These are phyloP conservation scores for Suhomyces anneliseae DNA, from an alignment of 1,139 yeast genomes.

Conservation along the genomic window DNA sequence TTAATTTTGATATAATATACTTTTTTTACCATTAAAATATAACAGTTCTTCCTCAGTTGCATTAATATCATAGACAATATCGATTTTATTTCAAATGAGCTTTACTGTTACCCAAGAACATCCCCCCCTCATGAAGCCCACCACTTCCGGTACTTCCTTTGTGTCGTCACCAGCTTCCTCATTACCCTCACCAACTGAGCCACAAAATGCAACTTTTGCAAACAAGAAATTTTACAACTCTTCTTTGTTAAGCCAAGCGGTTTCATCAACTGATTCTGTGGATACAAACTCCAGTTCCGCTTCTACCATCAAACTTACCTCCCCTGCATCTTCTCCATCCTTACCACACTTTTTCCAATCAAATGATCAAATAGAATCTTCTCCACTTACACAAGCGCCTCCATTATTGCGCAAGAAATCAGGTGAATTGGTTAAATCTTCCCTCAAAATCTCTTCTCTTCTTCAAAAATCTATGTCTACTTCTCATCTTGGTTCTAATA, in stretches of 20 bases:
- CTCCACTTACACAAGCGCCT: conserved; percentile 12
- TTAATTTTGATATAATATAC: no score
- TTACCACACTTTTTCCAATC: conserved; percentile 10
- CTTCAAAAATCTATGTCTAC: conserved; percentile 27
- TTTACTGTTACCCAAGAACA: conserved; percentile 4
- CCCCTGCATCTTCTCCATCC: conserved; percentile 10
- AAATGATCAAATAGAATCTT: not conserved
- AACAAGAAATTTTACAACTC: conserved; percentile 9
- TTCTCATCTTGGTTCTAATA: conserved; percentile 23
- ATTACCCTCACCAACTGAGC: not conserved
- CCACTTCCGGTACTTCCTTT: not conserved
- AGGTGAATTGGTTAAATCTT: conserved; percentile 42
- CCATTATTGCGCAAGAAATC: conserved; percentile 36
- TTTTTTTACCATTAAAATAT: no score
- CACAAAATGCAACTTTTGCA: conserved; percentile 2
- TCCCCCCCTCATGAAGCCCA: not conserved
- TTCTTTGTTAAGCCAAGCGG: conserved; percentile 4
- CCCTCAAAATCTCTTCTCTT: conserved; percentile 34
- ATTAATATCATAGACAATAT: not conserved
- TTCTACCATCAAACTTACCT: conserved; percentile 10
- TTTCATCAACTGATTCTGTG: conserved; percentile 10
- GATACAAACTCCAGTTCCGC: conserved; percentile 8
- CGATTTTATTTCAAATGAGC: not conserved
- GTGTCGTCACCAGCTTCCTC: not conserved
- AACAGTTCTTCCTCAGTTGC: not conserved